A percentile compares a stretch with the other conserved stretches of the same genome.
These are phyloP conservation scores for Metschnikowia kofuensis DNA, from an alignment of 805 yeast species.

Conservation along the genomic window DNA sequence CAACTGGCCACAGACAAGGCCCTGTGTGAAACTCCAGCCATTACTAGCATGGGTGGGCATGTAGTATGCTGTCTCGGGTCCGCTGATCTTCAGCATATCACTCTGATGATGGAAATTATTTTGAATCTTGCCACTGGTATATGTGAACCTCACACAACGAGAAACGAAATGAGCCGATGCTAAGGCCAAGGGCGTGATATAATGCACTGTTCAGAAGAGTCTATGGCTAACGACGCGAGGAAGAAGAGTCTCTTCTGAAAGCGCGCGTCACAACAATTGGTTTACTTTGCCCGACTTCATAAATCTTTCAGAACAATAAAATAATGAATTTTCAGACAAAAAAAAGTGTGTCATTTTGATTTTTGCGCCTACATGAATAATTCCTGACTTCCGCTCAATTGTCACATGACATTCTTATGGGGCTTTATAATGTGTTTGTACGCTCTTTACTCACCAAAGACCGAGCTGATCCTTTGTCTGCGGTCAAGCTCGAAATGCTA, in stretches of 20 bases:
- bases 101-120: not conserved
- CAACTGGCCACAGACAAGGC: slow-evolving; percentile 68
- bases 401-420: too few species aligned
- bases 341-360: too few species aligned
- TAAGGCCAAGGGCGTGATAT: too few species aligned
- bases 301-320: not conserved
- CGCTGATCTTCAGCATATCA: slow-evolving; percentile 3
- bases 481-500: slow-evolving; percentile 3
- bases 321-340: too few species aligned
- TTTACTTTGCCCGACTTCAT: not conserved
- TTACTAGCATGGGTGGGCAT: slow-evolving; percentile 3
- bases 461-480: slow-evolving; percentile 2
- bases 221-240: too few species aligned
- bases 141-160: too few species aligned
- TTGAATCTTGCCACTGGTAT: not conserved
- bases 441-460: not conserved
- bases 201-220: too few species aligned
- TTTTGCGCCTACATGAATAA: too few species aligned
- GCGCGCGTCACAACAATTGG: not conserved
- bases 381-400: too few species aligned
- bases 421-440: not conserved
- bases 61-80: slow-evolving; percentile 6
- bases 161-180: too few species aligned
- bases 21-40: slow-evolving; percentile 73
- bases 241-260: not conserved